Conservation (phyloP, 345 rosid species). For the Brassica carinata region DNA sequence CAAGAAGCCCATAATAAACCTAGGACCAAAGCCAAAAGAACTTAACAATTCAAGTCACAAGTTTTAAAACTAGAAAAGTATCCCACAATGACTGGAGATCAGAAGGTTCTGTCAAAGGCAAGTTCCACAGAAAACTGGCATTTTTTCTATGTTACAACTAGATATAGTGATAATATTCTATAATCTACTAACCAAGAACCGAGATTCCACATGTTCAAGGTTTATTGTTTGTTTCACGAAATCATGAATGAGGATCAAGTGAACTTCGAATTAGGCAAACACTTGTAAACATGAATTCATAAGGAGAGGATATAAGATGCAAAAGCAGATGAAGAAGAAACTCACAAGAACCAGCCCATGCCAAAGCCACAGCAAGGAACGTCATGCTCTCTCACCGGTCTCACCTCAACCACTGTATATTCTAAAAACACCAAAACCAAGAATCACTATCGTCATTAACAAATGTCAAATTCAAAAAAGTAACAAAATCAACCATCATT, state of each 20-base stretch:
- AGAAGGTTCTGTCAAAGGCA: not conserved
- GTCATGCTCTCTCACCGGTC: slow-evolving; percentile 50
- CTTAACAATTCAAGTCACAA: not conserved
- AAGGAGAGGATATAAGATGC: not conserved
- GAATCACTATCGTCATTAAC: not conserved
- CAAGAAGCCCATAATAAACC: slow-evolving; percentile 82
- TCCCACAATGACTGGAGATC: not conserved
- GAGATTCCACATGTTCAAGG: not conserved
- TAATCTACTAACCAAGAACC: not conserved
- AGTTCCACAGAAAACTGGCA: not conserved
- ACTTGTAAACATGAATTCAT: not conserved
- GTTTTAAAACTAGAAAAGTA: not conserved
- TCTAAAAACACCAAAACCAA: slow-evolving; percentile 44
- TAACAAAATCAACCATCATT: not conserved
- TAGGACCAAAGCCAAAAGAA: slow-evolving; percentile 27
- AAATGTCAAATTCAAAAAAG: not conserved
- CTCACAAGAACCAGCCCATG: slow-evolving; percentile 91
- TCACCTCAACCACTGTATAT: slow-evolving; percentile 57
- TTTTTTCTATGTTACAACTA: not conserved
- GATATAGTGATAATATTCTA: not conserved
- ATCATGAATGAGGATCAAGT: not conserved
- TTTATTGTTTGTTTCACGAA: not conserved
- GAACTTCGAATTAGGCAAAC: not conserved
- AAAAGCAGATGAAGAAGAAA: slow-evolving; percentile 1
- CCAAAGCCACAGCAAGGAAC: slow-evolving; percentile 90